Evolutionary conservation across 305 asterid genomes (phyloP).

Genomic region (Fraxinus baroniana): DNA sequence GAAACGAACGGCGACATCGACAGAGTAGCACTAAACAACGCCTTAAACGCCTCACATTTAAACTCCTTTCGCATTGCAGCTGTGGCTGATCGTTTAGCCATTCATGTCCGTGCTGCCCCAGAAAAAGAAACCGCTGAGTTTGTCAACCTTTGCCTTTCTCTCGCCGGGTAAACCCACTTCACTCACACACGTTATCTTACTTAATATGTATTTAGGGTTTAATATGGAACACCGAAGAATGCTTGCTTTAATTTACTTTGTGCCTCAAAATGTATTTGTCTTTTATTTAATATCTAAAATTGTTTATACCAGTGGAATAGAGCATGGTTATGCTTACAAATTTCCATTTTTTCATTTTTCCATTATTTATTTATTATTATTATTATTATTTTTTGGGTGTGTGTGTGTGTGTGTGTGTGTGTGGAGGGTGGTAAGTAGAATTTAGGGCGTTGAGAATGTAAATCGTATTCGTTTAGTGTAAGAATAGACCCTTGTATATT

Average conservation of each 20-base stretch:
- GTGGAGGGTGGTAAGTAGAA: neutral
- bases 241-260: neutral
- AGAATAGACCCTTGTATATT: neutral
- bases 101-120: conserved; percentile 18
- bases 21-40: neutral
- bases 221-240: neutral
- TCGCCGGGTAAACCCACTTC: conserved; percentile 48
- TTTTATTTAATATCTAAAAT: neutral
- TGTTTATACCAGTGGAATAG: neutral
- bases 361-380: neutral
- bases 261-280: neutral
- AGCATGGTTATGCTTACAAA: neutral
- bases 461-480: neutral
- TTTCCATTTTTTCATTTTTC: neutral
- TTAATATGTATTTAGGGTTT: neutral
- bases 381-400: neutral
- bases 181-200: neutral
- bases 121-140: conserved; percentile 32
- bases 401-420: neutral
- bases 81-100: conserved; percentile 41
- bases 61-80: conserved; percentile 50
- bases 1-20: conserved; percentile 4
- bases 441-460: neutral
- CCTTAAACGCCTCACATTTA: conserved; percentile 14
- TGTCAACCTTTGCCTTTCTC: conserved; percentile 61